phyloP scores from a whole-genome alignment of 768 basidiomycete genomes.

The Boletus tylopilopsis region DNA sequence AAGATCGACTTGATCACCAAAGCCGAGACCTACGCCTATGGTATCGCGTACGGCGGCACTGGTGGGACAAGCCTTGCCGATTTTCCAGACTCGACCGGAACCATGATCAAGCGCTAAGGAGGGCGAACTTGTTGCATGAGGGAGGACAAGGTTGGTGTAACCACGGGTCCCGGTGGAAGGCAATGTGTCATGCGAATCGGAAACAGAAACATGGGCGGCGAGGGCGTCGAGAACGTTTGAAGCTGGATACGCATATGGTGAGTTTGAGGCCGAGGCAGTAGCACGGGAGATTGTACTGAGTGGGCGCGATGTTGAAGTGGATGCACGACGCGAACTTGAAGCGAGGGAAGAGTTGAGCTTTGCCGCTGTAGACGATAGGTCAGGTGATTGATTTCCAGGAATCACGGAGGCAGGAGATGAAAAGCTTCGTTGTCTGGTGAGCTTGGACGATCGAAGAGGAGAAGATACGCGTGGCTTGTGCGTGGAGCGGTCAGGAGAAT shows the following conservation, averaged over 20 bases:
- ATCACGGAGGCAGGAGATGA: constrained; percentile 27
- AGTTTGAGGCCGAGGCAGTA: constrained; percentile 27
- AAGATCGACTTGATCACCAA: constrained; percentile 60
- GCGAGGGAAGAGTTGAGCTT: constrained; percentile 1
- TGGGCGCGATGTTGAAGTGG: constrained; percentile 12
- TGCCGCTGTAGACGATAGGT: background rate
- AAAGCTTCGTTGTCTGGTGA: constrained; percentile 28
- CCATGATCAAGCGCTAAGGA: constrained; percentile 10
- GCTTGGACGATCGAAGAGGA: constrained; percentile 23
- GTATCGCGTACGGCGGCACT: constrained; percentile 21
- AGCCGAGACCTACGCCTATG: constrained; percentile 26
- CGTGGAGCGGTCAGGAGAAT: constrained; percentile 6
- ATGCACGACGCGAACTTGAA: constrained; percentile 9
- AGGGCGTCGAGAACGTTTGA: constrained; percentile 31
- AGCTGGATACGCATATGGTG: constrained; percentile 29
- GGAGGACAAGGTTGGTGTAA: constrained; percentile 51
- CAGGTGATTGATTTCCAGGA: constrained; percentile 2
- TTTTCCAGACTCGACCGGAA: constrained; percentile 26
- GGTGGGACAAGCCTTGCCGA: constrained; percentile 9
- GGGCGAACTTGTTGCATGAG: constrained; percentile 33
- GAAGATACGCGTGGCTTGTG: constrained; percentile 22
- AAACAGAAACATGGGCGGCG: constrained; percentile 29
- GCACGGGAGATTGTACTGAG: constrained; percentile 10
- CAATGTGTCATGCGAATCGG: constrained; percentile 20
- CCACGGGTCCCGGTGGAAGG: constrained; percentile 56